Evolutionary conservation across 2,329 filamentous ascomycete genomes (phyloP), one percentile per base, ranked within the genome.

Genomic region (Aspergillus unguis): DNA sequence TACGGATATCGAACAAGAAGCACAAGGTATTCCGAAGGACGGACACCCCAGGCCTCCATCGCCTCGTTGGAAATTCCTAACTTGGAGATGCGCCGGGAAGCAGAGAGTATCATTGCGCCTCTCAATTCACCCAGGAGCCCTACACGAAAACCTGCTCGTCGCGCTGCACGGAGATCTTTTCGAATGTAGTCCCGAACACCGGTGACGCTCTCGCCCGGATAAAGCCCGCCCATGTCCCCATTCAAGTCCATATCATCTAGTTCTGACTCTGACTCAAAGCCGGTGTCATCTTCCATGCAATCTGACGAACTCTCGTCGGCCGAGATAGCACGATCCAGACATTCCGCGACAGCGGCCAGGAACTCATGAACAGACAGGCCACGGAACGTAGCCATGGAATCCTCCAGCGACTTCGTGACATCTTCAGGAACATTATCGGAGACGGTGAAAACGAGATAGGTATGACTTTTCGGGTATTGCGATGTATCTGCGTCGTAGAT

Each of bases 41-140:
- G 71, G 8, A 96, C 68, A 54, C 86, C 80, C 91, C 91, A 96
- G 1, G 90, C 88, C 62, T 86, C 79, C 69, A 90, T 81, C 0
- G 84, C 85, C 63, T 92, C 88, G 35, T 86, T 79, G 0, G 88
- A 86, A 9, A 96, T 81, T 0, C 81, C 84, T 1, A 96, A 80
- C 60, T 87, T 87, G 3, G 79, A 75, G 29, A 88, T 81, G 3
- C 83, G 84, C 29, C 88, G 80, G 0, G 90, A 90, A 2, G 94
- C 70, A 4, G 83, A 84, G 17, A 94, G 68, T 54, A 81, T 80
- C 48, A 77, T 57, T 3, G 80, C 75, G 53, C 73, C 78, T 8
- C 73, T 71, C 17, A 84, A 71, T 17, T 78, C 74, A 9, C 77
- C 78, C 8, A 87, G 67, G 31, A 85, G 74, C 2, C 86, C 88